phyloP scores from a whole-genome alignment of 2,329 filamentous ascomycete species.

The Paracamarosporium sp. region DNA sequence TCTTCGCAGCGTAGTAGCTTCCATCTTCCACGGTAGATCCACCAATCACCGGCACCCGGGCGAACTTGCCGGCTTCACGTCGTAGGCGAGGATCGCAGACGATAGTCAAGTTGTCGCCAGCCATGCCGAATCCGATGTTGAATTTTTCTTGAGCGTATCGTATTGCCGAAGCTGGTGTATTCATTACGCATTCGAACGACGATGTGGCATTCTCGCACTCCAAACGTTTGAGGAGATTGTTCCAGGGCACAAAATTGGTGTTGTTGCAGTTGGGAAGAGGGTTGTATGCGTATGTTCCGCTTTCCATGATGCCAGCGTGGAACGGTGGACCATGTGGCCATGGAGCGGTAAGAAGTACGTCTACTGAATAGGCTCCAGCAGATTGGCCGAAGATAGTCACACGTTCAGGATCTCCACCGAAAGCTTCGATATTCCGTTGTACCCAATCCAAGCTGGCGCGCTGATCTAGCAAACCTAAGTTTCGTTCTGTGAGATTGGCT shows the following conservation, averaged over 20 bases:
- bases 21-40: slow-evolving; percentile 19
- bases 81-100: slow-evolving; percentile 14
- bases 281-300: slow-evolving; percentile 19
- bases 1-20: slow-evolving; percentile 14
- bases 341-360: slow-evolving; percentile 27
- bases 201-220: slow-evolving; percentile 2
- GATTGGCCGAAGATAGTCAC: slow-evolving; percentile 54
- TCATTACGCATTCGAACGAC: slow-evolving; percentile 14
- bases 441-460: slow-evolving; percentile 62
- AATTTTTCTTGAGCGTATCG: slow-evolving; percentile 8
- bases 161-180: slow-evolving; percentile 1
- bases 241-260: slow-evolving; percentile 5
- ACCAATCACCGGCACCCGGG: slow-evolving; percentile 17
- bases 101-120: slow-evolving; percentile 19
- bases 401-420: slow-evolving; percentile 55
- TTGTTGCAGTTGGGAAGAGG: slow-evolving; percentile 11
- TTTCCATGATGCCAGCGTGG: slow-evolving; percentile 31
- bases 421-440: slow-evolving; percentile 53
- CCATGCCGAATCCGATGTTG: slow-evolving; percentile 15
- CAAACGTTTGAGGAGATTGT: slow-evolving; percentile 8
- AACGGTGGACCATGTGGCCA: slow-evolving; percentile 24
- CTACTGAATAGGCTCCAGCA: slow-evolving; percentile 28
- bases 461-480: slow-evolving; percentile 63
- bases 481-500: slow-evolving; percentile 34
- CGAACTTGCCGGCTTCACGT: slow-evolving; percentile 13